Evolutionary conservation across 73 alveolate genomes (phyloP).

Genomic region (Effrenium voratum): DNA sequence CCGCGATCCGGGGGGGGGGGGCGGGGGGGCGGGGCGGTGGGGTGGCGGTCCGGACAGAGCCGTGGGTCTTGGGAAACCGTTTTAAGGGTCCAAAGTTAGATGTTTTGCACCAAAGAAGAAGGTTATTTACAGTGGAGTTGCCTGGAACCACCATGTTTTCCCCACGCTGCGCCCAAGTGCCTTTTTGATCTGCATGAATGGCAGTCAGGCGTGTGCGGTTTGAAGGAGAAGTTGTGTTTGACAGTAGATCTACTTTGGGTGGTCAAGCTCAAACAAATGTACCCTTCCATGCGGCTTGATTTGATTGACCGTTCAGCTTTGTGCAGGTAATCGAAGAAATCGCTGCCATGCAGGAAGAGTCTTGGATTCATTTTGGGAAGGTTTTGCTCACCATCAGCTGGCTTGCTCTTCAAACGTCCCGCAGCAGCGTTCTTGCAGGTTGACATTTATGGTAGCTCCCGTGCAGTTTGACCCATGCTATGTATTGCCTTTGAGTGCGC

Average conservation of each 20-base stretch:
- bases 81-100: no score
- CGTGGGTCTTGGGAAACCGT: no score
- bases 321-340: slow-evolving; percentile 38
- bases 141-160: no score
- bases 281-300: not conserved
- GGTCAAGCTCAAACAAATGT: not conserved
- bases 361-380: not conserved
- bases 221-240: no score
- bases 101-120: no score
- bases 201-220: no score
- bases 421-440: not conserved
- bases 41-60: no score
- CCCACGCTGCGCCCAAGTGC: not conserved
- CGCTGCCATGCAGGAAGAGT: slow-evolving; percentile 24
- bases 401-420: not conserved
- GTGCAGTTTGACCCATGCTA: not conserved
- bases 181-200: no score
- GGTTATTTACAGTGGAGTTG: no score
- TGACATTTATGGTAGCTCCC: not conserved
- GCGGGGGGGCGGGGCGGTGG: no score
- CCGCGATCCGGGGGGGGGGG: not conserved
- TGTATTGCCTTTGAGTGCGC: no score
- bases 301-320: not conserved
- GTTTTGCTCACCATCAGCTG: not conserved
- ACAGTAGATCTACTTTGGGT: not conserved